Base-by-base conservation (phyloP, 176 grass and related monocot species). In the Oryza longistaminata region DNA sequence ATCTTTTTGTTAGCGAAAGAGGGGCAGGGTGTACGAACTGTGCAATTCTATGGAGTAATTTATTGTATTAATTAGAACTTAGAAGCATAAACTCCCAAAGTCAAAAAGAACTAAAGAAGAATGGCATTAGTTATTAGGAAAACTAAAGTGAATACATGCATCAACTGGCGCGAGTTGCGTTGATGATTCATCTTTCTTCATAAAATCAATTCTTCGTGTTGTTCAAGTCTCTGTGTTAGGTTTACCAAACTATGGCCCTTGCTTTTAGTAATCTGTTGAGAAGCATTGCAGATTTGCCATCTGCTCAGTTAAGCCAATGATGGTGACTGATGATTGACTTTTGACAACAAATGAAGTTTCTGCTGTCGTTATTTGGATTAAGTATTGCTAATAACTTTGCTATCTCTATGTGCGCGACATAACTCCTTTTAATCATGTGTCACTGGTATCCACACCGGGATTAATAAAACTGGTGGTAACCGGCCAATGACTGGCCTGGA, bases 291-390 rank as follows among this genome's bases (percentile, higher is more conserved):
- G n/a, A 22, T 70, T 70, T 37, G 35, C 35, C 35, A 37, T 37
- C 35, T 37, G 35, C 35, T 37, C 35, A 37, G 35, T 37, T 37
- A 37, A 37, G 35, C 5, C 35, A 37, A 37, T 81, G 58, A 5
- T 74, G 34, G 45, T 65, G 21, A 37, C 43, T 87, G 45, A 62
- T 86, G 42, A 48, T 31, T 64, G 13, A 12, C 31, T 40, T n/a
- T 35, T 70, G 79, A 76, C 24, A 68, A 25, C 34, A 69, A 19
- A 58, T 76, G 34, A 68, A 75, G 7, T 45, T 75, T 60, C 48
- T 24, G 45, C 0, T 9, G 2, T 31, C 1, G 26, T 26, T 87
- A 25, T n/a, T 40, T 40, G 1, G 17, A 46, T 44, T 68, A 75
- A 58, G 33, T 75, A 75, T 12, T 27, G 24, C 31, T 9, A 17